A percentile compares a stretch with the other conserved stretches of the same genome.
These are phyloP conservation scores for Casuarina glauca DNA, from an alignment of 306 rosid species.

Conservation along the genomic window DNA sequence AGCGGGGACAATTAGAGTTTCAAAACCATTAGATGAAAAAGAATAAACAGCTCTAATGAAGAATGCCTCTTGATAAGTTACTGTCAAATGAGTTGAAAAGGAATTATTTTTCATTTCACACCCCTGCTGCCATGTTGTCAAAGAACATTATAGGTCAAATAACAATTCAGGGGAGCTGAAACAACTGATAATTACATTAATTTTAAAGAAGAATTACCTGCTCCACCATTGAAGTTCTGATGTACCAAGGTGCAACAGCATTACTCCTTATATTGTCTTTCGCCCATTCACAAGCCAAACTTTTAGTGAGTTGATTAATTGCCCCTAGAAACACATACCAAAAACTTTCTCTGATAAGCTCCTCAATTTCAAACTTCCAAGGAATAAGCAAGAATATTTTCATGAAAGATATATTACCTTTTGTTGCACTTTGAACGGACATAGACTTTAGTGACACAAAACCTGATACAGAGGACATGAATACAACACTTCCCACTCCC, in stretches of 20 bases:
- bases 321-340: constrained; percentile 50
- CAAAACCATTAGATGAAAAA: neutral
- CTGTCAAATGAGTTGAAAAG: no score
- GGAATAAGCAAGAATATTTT: neutral
- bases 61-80: neutral
- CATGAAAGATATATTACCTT: constrained; percentile 47
- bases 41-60: neutral
- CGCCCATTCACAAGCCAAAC: constrained; percentile 85
- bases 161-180: constrained; percentile 18
- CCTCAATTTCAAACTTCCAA: neutral
- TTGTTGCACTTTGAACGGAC: constrained; percentile 79
- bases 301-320: constrained; percentile 67
- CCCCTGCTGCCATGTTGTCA: neutral
- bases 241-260: constrained; percentile 84
- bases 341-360: constrained; percentile 17
- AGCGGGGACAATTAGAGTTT: neutral
- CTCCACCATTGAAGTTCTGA: constrained; percentile 70
- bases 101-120: neutral
- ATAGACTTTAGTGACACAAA: constrained; percentile 72
- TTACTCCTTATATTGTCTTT: constrained; percentile 75
- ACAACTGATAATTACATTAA: constrained; percentile 16
- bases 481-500: constrained; percentile 58
- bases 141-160: constrained; percentile 6
- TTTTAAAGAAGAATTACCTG: constrained; percentile 46
- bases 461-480: constrained; percentile 69